These are phyloP conservation scores for Penicillium pulvis DNA, from an alignment of 495 filamentous ascomycete genomes.

Conservation along the genomic window DNA sequence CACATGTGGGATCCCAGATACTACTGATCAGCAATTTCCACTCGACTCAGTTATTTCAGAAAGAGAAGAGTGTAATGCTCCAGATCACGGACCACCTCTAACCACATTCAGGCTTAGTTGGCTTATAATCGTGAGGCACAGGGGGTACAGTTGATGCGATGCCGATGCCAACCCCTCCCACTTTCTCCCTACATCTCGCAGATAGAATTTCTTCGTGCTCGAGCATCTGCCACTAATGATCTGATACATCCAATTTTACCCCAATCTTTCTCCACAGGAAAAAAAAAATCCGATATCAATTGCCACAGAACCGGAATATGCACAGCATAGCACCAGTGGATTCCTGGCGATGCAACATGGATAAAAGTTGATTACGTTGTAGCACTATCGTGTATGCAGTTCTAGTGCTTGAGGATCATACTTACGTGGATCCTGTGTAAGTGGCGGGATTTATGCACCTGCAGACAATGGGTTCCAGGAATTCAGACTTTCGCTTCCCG, in stretches of 20 bases:
- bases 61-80: not conserved
- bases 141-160: not conserved
- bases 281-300: conserved; percentile 15
- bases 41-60: not conserved
- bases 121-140: too few species aligned
- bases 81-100: not conserved
- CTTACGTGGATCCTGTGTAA: not conserved
- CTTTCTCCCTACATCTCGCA: not conserved
- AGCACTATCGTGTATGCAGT: not conserved
- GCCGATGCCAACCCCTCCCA: not conserved
- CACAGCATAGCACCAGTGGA: conserved; percentile 20
- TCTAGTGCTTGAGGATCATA: not conserved
- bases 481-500: not conserved
- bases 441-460: not conserved
- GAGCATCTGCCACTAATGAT: conserved; percentile 9
- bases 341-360: conserved; percentile 20
- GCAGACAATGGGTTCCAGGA: not conserved
- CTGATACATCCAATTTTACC: conserved; percentile 19
- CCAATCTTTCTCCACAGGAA: conserved; percentile 8
- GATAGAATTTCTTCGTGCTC: not conserved
- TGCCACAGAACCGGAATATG: conserved; percentile 18
- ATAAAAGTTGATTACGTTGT: not conserved
- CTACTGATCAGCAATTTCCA: conserved; percentile 6
- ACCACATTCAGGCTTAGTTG: too few species aligned
- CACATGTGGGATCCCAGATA: not conserved